Percentiles rank a stretch among this genome's conserved stretches.
These are phyloP conservation scores for Plasmodium yoelii DNA, from an alignment of 169 alveolate genomes.

Conservation along the genomic window DNA sequence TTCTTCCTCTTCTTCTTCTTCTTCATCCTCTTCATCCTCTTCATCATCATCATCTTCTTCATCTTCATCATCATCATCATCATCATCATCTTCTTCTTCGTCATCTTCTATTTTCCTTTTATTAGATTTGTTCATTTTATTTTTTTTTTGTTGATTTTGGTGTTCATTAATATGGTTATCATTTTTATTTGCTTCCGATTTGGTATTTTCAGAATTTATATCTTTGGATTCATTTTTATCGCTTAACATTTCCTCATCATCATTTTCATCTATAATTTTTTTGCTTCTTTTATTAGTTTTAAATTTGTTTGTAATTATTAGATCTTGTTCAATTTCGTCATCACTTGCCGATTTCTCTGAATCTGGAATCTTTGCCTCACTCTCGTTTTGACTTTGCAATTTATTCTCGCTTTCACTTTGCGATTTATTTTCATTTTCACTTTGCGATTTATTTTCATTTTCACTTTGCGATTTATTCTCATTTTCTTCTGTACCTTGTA, in stretches of 20 bases:
- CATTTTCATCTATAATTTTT: slow-evolving; percentile 62
- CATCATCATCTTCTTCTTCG: slow-evolving; percentile 73
- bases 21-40: slow-evolving; percentile 62
- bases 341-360: neutral
- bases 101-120: slow-evolving; percentile 71
- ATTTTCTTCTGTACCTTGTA: slow-evolving; percentile 12
- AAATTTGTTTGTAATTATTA: slow-evolving; percentile 1
- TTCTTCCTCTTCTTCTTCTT: slow-evolving; percentile 75
- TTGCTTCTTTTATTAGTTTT: slow-evolving; percentile 36
- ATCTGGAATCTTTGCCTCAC: too few relatives aligned
- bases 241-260: slow-evolving; percentile 10
- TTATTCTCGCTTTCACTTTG: too few relatives aligned
- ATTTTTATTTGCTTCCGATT: neutral
- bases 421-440: too few relatives aligned
- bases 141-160: slow-evolving; percentile 60
- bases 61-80: slow-evolving; percentile 78
- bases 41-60: slow-evolving; percentile 40
- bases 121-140: slow-evolving; percentile 17
- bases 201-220: neutral
- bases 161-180: slow-evolving; percentile 21
- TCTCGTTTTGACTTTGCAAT: too few relatives aligned
- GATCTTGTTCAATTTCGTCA: neutral
- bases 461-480: too few relatives aligned
- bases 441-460: too few relatives aligned
- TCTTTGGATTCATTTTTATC: slow-evolving; percentile 1